Conservation (phyloP, 1,284 basidiomycete species). For the Paramarasmius palmivorus region DNA sequence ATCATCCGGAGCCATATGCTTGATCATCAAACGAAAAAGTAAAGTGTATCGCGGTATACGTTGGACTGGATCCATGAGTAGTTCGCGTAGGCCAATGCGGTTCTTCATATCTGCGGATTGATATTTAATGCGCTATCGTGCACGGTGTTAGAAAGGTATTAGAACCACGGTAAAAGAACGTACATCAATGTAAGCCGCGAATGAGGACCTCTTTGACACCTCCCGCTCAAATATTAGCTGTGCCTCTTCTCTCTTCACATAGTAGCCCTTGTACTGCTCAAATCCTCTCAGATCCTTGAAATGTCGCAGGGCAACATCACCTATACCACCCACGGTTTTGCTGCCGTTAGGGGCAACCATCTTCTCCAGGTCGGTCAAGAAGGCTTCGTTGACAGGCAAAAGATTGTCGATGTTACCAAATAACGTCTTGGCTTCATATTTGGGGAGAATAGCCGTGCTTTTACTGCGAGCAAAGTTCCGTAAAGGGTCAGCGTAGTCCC, state of each 20-base stretch:
- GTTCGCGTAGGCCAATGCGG: constrained; percentile 87
- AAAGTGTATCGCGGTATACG: constrained; percentile 95
- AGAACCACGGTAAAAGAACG: constrained; percentile 26
- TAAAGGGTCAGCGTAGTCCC: constrained; percentile 88
- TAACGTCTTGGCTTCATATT: constrained; percentile 89
- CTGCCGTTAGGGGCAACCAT: constrained; percentile 64
- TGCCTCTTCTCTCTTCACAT: constrained; percentile 91
- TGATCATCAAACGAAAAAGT: constrained; percentile 89
- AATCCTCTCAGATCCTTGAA: constrained; percentile 82
- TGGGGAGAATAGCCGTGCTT: constrained; percentile 83
- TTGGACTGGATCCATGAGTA: constrained; percentile 99
- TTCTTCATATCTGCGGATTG: constrained; percentile 81
- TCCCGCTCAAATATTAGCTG: constrained; percentile 88
- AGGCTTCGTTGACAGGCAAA: constrained; percentile 84
- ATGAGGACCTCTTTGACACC: constrained; percentile 75
- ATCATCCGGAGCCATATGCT: constrained; percentile 79
- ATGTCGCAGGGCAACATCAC: constrained; percentile 85
- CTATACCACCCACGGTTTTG: constrained; percentile 65
- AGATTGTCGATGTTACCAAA: constrained; percentile 94
- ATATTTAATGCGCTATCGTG: constrained; percentile 81
- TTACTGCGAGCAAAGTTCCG: constrained; percentile 83
- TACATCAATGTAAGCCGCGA: constrained; percentile 85
- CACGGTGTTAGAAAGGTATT: constrained; percentile 14
- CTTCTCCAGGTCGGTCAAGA: constrained; percentile 82
- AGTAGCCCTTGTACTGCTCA: constrained; percentile 90